Evolutionary conservation across 306 rosid species (phyloP).

Genomic region (Malus asiatica): DNA sequence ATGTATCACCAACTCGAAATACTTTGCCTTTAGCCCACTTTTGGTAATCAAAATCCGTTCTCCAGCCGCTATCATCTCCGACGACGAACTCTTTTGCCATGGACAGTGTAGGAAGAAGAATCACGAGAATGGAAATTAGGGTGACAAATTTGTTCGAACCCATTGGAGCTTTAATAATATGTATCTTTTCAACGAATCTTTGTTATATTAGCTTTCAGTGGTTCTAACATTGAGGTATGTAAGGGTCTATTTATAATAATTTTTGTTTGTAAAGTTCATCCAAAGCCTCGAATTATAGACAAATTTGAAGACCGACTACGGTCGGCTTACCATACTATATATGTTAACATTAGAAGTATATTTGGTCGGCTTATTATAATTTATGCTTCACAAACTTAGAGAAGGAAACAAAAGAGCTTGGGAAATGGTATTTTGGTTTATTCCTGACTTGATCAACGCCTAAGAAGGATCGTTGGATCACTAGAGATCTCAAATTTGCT

Average conservation of each 20-base stretch:
- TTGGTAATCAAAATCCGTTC: constrained; percentile 13
- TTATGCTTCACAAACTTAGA: neutral
- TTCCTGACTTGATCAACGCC: neutral
- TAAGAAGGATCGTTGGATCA: neutral
- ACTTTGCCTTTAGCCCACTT: constrained; percentile 33
- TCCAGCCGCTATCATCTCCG: constrained; percentile 43
- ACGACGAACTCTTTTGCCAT: constrained; percentile 35
- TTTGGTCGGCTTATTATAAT: neutral
- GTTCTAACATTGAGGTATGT: neutral
- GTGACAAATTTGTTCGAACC: neutral
- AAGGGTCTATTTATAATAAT: neutral
- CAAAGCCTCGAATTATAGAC: neutral
- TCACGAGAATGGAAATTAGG: constrained; percentile 18
- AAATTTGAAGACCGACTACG: neutral
- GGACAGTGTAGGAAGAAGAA: constrained; percentile 30
- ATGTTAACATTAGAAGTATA: neutral
- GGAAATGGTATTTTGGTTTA: neutral
- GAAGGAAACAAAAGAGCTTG: neutral
- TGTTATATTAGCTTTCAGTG: neutral
- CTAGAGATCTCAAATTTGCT: neutral
- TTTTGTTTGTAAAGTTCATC: neutral
- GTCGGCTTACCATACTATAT: neutral
- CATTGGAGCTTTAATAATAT: neutral
- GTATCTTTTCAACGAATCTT: neutral
- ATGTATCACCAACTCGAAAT: constrained; percentile 38